A percentile compares a stretch with the other conserved stretches of the same genome.
These are phyloP conservation scores for Boletus insuetus DNA, from an alignment of 768 basidiomycete species.

Conservation along the genomic window DNA sequence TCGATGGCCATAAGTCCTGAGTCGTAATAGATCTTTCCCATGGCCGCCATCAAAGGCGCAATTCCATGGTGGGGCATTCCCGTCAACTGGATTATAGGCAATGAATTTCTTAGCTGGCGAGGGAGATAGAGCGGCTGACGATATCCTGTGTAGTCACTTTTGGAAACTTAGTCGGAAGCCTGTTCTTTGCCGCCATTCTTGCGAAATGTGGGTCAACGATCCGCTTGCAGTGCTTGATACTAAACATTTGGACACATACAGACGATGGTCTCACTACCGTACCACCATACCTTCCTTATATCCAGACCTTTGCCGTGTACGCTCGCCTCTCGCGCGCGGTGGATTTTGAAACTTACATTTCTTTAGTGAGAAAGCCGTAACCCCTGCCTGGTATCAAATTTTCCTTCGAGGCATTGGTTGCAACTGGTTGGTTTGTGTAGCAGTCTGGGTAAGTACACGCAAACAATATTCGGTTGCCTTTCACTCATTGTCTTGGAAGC, in stretches of 20 bases:
- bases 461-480: not conserved
- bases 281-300: slow-evolving; percentile 55
- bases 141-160: slow-evolving; percentile 51
- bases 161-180: slow-evolving; percentile 65
- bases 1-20: not conserved
- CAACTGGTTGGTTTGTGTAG: slow-evolving; percentile 74
- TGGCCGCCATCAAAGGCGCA: slow-evolving; percentile 58
- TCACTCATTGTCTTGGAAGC: slow-evolving; percentile 38
- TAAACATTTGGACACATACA: slow-evolving; percentile 23
- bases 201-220: slow-evolving; percentile 51
- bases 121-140: not conserved
- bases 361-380: slow-evolving; percentile 55
- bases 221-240: not conserved
- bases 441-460: slow-evolving; percentile 58
- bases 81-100: slow-evolving; percentile 69
- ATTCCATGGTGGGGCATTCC: slow-evolving; percentile 71
- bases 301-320: slow-evolving; percentile 56
- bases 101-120: slow-evolving; percentile 6
- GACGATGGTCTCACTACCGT: slow-evolving; percentile 59
- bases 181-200: slow-evolving; percentile 67
- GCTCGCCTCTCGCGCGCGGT: slow-evolving; percentile 13
- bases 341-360: slow-evolving; percentile 1
- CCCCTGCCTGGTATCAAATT: slow-evolving; percentile 70
- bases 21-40: slow-evolving; percentile 56
- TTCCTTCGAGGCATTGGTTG: slow-evolving; percentile 73